Percentiles rank a stretch among this genome's conserved stretches.
Evolutionary conservation across 257 asterid genomes (phyloP).

Genomic region (Jacaranda mimosifolia): DNA sequence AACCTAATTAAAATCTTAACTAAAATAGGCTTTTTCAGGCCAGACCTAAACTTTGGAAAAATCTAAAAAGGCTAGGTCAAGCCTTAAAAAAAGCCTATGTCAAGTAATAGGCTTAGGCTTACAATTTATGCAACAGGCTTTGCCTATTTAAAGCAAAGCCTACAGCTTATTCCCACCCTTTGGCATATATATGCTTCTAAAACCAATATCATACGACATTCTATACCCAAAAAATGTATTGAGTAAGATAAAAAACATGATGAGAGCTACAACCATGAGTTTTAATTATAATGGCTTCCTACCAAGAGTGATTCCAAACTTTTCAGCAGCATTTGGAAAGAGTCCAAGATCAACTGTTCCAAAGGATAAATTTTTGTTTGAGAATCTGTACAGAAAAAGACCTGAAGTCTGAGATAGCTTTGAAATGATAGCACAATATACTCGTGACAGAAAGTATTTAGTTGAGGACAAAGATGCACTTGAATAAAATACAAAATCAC

Average conservation of each 20-base stretch:
- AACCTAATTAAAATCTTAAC: too few relatives aligned
- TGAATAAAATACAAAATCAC: background rate
- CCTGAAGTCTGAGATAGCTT: conserved; percentile 40
- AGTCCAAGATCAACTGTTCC: conserved; percentile 94
- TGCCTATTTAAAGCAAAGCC: too few relatives aligned
- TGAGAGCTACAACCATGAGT: background rate
- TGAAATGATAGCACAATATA: background rate
- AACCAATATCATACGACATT: background rate
- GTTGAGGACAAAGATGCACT: conserved; percentile 9
- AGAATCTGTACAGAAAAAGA: conserved; percentile 63
- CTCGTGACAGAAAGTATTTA: background rate
- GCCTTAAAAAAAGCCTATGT: too few relatives aligned
- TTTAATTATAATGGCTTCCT: conserved; percentile 34
- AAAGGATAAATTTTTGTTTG: conserved; percentile 79
- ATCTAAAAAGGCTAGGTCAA: too few relatives aligned
- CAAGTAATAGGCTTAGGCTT: too few relatives aligned
- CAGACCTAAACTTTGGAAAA: too few relatives aligned
- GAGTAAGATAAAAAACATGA: conserved; percentile 23
- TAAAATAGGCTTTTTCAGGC: too few relatives aligned
- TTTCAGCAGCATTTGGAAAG: conserved; percentile 97
- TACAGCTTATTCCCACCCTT: too few relatives aligned
- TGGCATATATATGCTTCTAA: conserved; percentile 13
- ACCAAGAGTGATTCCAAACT: conserved; percentile 85
- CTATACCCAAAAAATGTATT: conserved; percentile 8
- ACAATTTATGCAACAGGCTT: too few relatives aligned